Evolutionary conservation across 768 basidiomycete genomes (phyloP), one percentile per base, ranked within the genome.

Genomic region (Kwoniella mangroviensis): DNA sequence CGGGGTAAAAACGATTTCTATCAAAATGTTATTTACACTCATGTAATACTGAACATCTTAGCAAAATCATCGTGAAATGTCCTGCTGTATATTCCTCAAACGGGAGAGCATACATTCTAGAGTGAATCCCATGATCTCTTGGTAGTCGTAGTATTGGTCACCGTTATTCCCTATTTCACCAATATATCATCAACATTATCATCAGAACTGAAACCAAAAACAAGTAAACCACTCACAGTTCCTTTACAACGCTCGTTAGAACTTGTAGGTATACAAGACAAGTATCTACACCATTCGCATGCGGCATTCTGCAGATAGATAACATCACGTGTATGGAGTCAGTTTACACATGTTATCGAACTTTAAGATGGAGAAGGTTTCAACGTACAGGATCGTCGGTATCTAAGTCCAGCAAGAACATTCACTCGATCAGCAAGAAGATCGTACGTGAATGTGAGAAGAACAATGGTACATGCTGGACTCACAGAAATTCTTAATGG

Each of bases 241-340:
- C 84, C 84, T 40, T 71, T 68, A 68, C 84, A 85, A 51, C 78
- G 75, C 59, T 84, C 76, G 73, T 85, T 85, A 7, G 76, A 63
- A 3, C 67, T 64, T n/a, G 90, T 91, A 1, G 94, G 95, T 81
- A 95, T 89, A 75, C 95, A 97, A 1, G 92, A 94, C 4, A 97
- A 84, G 82, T 92, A 97, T 60, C 92, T 88, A 81, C 94, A 97
- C 73, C 94, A 91, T 63, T 60, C 83, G 88, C 69, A 85, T 89
- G 93, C 92, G 13, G 90, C 90, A 79, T 91, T 91, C 40, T 94
- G 92, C 22, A 9, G 9, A 26, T 11, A 45, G 4, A 22, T 49
- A 40, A 41, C 21, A 40, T 17, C 24, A 15, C 21, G 10, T 10
- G 41, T 22, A 34, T 17, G 41, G 9, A 3, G n/a, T 52, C 19